Evolutionary conservation across 768 basidiomycete genomes (phyloP), one percentile per base, ranked within the genome.

Genomic region (Leccinum subgranulosum): DNA sequence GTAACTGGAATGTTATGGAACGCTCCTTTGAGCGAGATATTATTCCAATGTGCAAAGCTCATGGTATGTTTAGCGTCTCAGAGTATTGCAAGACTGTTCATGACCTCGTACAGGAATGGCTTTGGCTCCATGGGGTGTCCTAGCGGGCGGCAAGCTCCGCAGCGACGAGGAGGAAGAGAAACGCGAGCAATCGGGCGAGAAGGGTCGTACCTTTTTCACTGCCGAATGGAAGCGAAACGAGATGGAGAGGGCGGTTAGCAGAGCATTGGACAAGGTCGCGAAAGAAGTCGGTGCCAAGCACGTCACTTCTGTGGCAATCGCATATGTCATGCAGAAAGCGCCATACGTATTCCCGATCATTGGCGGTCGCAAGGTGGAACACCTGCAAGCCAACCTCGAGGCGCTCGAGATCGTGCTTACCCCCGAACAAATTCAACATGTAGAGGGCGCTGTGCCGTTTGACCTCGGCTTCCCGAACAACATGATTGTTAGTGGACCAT

Each of bases 291-390:
- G 82, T 0, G 75, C 76, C 4, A 74, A 79, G 61, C 68, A 69
- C 50, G 73, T 85, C 60, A 77, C 77, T 6, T 70, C 83, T 46
- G 69, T 66, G 11, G 65, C 66, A 17, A 55, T 84, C 57, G 80
- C 81, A 14, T 84, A 82, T 57, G 69, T 84, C 11, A 70, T 84
- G 69, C 79, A 82, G 45, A 85, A 84, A 66, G 73, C 78, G 6
- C 76, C 79, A 0, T 81, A 74, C 52, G 79, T 81, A 0, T 83
- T 83, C 69, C 81, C 81, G 0, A 73, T 83, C 56, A 66, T 83
- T 27, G 81, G 81, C 4, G 78, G 80, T 0, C 74, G 81, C 51
- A 85, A 82, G 62, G 68, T 81, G 45, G 80, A 81, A 64, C 79
- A 84, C 34, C 66, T 84, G 21, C 49, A 71, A 45, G 75, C 75